These are phyloP conservation scores for Cymbidium sinense DNA, from an alignment of 106 monocot species.

Conservation along the genomic window DNA sequence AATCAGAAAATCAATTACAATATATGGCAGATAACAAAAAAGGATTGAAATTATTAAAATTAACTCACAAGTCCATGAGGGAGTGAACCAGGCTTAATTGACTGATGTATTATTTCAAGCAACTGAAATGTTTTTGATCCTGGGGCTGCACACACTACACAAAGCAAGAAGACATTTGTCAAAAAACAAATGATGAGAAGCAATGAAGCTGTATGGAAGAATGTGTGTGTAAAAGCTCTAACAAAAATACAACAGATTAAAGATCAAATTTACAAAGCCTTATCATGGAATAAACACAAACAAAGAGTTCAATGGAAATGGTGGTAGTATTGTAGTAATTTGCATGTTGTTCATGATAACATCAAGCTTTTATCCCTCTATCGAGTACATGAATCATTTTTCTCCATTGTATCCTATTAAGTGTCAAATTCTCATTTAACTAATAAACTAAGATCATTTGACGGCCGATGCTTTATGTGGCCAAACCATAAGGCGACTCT, in stretches of 20 bases:
- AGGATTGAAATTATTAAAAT: neutral
- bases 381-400: too few relatives aligned
- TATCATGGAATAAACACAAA: neutral
- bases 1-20: neutral
- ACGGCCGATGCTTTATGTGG: too few relatives aligned
- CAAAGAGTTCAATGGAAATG: neutral
- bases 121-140: slow-evolving; percentile 99
- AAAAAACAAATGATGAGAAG: neutral
- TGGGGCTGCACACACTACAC: slow-evolving; percentile 98
- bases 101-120: slow-evolving; percentile 93
- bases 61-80: slow-evolving; percentile 75
- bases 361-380: too few relatives aligned
- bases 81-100: slow-evolving; percentile 55
- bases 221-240: neutral
- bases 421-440: too few relatives aligned
- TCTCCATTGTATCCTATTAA: too few relatives aligned
- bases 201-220: neutral
- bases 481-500: too few relatives aligned
- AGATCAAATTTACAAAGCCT: neutral
- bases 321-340: neutral
- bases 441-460: too few relatives aligned
- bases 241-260: neutral
- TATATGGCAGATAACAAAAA: neutral
- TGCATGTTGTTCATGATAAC: neutral
- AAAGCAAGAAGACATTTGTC: slow-evolving; percentile 1